A percentile compares a stretch with the other conserved stretches of the same genome.
Evolutionary conservation across 2,329 filamentous ascomycete species (phyloP).

Genomic region (Alternaria tenuissima): DNA sequence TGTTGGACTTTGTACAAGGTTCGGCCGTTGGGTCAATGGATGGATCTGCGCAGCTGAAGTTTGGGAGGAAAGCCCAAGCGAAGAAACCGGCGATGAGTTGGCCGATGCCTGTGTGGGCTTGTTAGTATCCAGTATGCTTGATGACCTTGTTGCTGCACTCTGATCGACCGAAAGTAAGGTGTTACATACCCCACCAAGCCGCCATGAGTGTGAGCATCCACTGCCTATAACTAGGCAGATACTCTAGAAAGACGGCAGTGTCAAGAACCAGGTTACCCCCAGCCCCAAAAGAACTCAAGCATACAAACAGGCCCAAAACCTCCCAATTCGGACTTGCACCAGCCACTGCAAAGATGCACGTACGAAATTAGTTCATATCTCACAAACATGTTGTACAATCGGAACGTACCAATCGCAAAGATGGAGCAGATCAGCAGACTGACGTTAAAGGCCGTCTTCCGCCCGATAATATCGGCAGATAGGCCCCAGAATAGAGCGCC

Average conservation of each 20-base stretch:
- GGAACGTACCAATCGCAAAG: not conserved
- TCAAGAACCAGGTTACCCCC: slow-evolving; percentile 72
- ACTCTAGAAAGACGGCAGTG: slow-evolving; percentile 67
- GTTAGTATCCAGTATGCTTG: not conserved
- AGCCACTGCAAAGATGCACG: slow-evolving; percentile 58
- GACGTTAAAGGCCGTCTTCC: slow-evolving; percentile 73
- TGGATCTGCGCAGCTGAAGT: slow-evolving; percentile 57
- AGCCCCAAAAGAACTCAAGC: slow-evolving; percentile 69
- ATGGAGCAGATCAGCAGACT: slow-evolving; percentile 66
- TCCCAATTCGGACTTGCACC: slow-evolving; percentile 73
- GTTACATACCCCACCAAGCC: slow-evolving; percentile 59
- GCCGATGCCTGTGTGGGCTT: slow-evolving; percentile 51
- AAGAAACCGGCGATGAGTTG: slow-evolving; percentile 62
- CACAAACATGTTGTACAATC: not conserved
- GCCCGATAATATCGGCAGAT: slow-evolving; percentile 72
- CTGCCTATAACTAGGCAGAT: slow-evolving; percentile 65
- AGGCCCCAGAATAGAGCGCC: slow-evolving; percentile 74
- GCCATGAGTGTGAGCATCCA: slow-evolving; percentile 72
- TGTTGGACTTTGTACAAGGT: slow-evolving; percentile 60
- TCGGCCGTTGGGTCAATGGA: slow-evolving; percentile 46
- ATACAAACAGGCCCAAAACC: slow-evolving; percentile 69
- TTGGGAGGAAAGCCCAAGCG: slow-evolving; percentile 63
- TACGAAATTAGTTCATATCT: not conserved
- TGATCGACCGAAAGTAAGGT: not conserved
- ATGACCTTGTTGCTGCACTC: too few species aligned